Evolutionary conservation across 176 grass and related monocot genomes (phyloP).

Genomic region (Musa beccarii): DNA sequence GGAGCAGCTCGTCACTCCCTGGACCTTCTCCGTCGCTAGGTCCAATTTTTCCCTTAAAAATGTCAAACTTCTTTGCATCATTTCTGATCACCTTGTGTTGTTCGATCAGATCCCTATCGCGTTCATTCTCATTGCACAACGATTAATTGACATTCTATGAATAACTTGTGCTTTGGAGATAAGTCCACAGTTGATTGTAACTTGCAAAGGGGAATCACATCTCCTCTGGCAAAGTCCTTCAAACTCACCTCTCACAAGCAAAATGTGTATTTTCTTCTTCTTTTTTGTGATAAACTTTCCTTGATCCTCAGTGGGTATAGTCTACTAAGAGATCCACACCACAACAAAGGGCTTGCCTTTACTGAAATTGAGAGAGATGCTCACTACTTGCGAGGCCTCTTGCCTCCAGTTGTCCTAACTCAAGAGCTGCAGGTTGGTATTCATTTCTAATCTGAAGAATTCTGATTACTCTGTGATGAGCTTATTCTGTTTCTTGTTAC

Average conservation of each 20-base stretch:
- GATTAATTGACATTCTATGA: too few relatives aligned
- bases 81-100: not conserved
- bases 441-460: not conserved
- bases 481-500: not conserved
- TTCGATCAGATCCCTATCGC: not conserved
- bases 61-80: not conserved
- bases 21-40: slow-evolving; percentile 85
- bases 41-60: slow-evolving; percentile 16
- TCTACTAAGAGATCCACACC: slow-evolving; percentile 79
- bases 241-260: too few relatives aligned
- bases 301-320: slow-evolving; percentile 57
- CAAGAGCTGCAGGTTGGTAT: slow-evolving; percentile 69
- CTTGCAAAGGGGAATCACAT: slow-evolving; percentile 20
- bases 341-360: slow-evolving; percentile 93
- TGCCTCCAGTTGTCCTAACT: slow-evolving; percentile 66
- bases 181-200: not conserved
- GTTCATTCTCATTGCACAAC: not conserved
- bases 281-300: not conserved
- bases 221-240: not conserved
- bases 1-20: slow-evolving; percentile 74
- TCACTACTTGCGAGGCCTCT: slow-evolving; percentile 80
- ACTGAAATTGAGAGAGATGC: slow-evolving; percentile 78
- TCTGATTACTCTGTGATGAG: not conserved
- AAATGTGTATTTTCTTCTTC: too few relatives aligned
- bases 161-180: too few relatives aligned